A percentile compares a stretch with the other conserved stretches of the same genome.
Conservation (phyloP, 1,284 basidiomycete genomes). For the Singerocomus rubriflavus region DNA sequence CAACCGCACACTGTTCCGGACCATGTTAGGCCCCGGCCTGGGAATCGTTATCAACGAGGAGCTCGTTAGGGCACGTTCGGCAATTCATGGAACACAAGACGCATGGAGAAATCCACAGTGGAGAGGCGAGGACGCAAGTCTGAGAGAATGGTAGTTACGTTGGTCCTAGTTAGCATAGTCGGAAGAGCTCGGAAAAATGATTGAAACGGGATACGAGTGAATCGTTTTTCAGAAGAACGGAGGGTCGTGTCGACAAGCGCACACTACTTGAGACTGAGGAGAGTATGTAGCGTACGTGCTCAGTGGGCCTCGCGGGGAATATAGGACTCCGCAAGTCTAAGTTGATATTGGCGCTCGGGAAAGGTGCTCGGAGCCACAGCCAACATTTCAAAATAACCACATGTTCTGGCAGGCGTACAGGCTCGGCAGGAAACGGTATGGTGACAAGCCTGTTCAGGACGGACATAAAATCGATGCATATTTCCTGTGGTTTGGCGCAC, state of each 20-base stretch:
- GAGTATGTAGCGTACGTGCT: no score
- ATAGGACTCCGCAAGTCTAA: background rate
- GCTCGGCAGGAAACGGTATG: conserved; percentile 11
- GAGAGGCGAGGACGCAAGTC: conserved; percentile 51
- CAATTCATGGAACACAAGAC: conserved; percentile 31
- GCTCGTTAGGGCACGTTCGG: conserved; percentile 46
- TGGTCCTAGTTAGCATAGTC: no score
- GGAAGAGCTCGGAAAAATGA: no score
- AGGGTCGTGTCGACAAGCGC: no score
- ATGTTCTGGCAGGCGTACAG: background rate
- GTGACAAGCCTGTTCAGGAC: conserved; percentile 3
- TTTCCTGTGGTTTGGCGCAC: conserved; percentile 5
- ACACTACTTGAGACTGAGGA: no score
- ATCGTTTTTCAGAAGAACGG: no score
- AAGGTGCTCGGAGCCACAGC: background rate
- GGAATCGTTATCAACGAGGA: conserved; percentile 70
- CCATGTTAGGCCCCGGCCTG: conserved; percentile 52
- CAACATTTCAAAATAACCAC: conserved; percentile 1
- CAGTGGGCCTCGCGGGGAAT: no score
- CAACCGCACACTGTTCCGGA: conserved; percentile 1
- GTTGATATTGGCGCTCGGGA: background rate
- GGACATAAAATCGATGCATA: background rate
- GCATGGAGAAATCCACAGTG: conserved; percentile 64
- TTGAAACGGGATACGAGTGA: no score
- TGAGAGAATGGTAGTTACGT: conserved; percentile 49